Evolutionary conservation across 768 basidiomycete species (phyloP).

Genomic region (Goffeauzyma gilvescens): DNA sequence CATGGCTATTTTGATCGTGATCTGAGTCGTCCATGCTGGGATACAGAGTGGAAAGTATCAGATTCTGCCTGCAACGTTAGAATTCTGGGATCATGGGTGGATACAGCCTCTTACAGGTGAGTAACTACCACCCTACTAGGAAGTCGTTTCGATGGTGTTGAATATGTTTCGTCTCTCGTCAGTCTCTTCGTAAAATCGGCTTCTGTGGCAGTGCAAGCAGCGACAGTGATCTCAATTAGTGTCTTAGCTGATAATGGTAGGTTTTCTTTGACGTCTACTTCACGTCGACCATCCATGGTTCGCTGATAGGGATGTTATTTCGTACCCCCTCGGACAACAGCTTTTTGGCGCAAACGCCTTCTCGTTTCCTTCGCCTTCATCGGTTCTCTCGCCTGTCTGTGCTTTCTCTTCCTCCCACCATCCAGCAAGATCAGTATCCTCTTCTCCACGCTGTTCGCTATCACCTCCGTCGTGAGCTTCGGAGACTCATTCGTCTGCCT

Average conservation of each 20-base stretch:
- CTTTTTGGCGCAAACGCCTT: slow-evolving; percentile 53
- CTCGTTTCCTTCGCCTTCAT: slow-evolving; percentile 54
- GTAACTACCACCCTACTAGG: too few relatives aligned
- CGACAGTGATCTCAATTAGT: slow-evolving; percentile 90
- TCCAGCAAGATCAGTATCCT: slow-evolving; percentile 38
- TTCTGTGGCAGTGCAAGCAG: slow-evolving; percentile 70
- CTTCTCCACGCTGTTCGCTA: slow-evolving; percentile 57
- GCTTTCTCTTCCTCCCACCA: slow-evolving; percentile 58
- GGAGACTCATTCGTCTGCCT: slow-evolving; percentile 71
- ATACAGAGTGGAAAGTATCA: slow-evolving; percentile 19
- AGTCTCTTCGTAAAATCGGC: slow-evolving; percentile 76
- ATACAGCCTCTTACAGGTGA: slow-evolving; percentile 79
- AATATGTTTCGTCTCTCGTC: too few relatives aligned
- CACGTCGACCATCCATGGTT: background rate
- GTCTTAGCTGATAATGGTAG: slow-evolving; percentile 73
- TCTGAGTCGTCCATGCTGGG: slow-evolving; percentile 42
- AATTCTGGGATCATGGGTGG: slow-evolving; percentile 68
- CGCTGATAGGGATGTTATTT: background rate
- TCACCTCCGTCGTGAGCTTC: slow-evolving; percentile 66
- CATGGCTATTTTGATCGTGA: slow-evolving; percentile 64
- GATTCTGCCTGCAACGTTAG: slow-evolving; percentile 54
- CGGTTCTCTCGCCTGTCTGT: slow-evolving; percentile 49
- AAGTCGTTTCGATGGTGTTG: too few relatives aligned
- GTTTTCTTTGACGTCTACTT: slow-evolving; percentile 27
- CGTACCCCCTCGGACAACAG: slow-evolving; percentile 29